Conservation (phyloP, 768 basidiomycete species). For the Suillus spraguei region DNA sequence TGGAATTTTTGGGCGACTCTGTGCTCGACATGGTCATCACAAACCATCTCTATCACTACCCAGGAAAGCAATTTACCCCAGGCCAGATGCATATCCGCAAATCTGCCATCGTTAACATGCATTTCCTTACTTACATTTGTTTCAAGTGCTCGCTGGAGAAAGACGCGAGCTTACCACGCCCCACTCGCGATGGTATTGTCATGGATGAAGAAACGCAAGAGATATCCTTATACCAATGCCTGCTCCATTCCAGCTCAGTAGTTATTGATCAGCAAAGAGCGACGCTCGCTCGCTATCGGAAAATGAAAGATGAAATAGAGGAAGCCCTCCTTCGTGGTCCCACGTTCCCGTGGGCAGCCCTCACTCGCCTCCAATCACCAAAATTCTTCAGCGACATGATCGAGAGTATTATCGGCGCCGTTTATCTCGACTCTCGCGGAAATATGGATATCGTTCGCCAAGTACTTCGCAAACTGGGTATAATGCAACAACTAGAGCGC, state of each 20-base stretch:
- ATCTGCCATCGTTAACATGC: constrained; percentile 70
- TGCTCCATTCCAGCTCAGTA: constrained; percentile 66
- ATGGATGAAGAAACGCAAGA: constrained; percentile 44
- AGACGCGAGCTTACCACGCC: constrained; percentile 54
- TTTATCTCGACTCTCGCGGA: constrained; percentile 70
- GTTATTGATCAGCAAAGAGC: constrained; percentile 65
- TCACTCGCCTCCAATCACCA: constrained; percentile 75
- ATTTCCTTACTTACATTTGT: constrained; percentile 72
- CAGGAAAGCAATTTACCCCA: constrained; percentile 66
- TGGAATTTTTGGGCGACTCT: constrained; percentile 79
- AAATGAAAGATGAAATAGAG: constrained; percentile 50
- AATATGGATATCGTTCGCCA: constrained; percentile 49
- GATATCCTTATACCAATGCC: constrained; percentile 66
- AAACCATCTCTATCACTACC: constrained; percentile 65
- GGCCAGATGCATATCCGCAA: constrained; percentile 71
- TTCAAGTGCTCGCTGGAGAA: constrained; percentile 46
- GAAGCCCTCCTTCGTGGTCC: constrained; percentile 42
- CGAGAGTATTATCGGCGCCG: constrained; percentile 74
- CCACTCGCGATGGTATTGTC: constrained; percentile 35
- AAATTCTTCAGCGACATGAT: constrained; percentile 82
- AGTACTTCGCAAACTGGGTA: constrained; percentile 56
- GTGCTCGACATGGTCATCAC: constrained; percentile 77
- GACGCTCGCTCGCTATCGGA: constrained; percentile 54
- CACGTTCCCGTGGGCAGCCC: constrained; percentile 72
- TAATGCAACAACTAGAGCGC: constrained; percentile 60